Evolutionary conservation across 2,329 filamentous ascomycete species (phyloP).

Genomic region (Colletotrichum higginsianum): DNA sequence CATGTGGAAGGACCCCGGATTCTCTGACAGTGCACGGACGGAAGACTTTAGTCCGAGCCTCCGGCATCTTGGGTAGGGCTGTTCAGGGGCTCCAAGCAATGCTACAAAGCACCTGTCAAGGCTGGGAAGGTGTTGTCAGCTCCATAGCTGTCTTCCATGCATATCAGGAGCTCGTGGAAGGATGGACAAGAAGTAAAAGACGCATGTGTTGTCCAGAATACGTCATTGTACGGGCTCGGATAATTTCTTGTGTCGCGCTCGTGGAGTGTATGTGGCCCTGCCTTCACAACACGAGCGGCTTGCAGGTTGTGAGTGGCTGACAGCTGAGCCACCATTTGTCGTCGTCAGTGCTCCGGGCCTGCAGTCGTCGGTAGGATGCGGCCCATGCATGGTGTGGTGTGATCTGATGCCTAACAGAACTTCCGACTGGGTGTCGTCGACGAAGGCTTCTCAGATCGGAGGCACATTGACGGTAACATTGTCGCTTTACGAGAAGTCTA

Average conservation of each 20-base stretch:
- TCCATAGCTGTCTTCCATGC: neutral
- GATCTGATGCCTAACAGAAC: neutral
- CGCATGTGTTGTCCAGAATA: neutral
- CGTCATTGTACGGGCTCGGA: slow-evolving; percentile 30
- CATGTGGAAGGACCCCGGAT: slow-evolving; percentile 5
- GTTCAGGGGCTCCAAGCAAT: slow-evolving; percentile 6
- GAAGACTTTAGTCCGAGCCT: slow-evolving; percentile 9
- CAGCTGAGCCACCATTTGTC: slow-evolving; percentile 39
- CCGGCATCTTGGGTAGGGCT: slow-evolving; percentile 31
- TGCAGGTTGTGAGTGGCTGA: slow-evolving; percentile 27
- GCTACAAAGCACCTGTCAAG: neutral
- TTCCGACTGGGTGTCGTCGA: neutral
- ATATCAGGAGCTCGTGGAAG: neutral
- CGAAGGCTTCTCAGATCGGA: neutral
- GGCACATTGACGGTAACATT: neutral
- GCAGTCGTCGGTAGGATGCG: slow-evolving; percentile 28
- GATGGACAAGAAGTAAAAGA: neutral
- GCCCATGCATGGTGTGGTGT: neutral
- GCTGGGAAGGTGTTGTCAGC: neutral
- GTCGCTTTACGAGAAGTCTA: neutral
- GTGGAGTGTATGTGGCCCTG: slow-evolving; percentile 24
- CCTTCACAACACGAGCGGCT: slow-evolving; percentile 18
- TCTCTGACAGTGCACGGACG: slow-evolving; percentile 23
- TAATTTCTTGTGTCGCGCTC: slow-evolving; percentile 25
- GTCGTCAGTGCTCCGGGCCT: slow-evolving; percentile 38